These are phyloP conservation scores for Solanum sejunctum DNA, from an alignment of 257 asterid species.

Conservation along the genomic window DNA sequence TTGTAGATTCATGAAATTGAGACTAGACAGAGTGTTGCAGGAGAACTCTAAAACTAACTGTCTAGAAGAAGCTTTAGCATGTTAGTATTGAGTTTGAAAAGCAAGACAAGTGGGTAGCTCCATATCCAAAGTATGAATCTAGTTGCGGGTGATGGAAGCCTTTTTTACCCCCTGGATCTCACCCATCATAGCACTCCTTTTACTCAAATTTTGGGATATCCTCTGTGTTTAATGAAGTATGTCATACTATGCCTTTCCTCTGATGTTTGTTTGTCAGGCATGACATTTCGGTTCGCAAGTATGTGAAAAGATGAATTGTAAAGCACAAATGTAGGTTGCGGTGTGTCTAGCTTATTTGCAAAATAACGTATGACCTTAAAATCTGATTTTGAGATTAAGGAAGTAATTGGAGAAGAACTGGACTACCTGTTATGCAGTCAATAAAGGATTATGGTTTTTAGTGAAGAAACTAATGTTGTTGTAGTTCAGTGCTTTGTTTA, in stretches of 20 bases:
- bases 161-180: slow-evolving; percentile 40
- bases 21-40: slow-evolving; percentile 76
- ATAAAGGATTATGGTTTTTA: neutral
- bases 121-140: slow-evolving; percentile 64
- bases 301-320: neutral
- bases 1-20: slow-evolving; percentile 68
- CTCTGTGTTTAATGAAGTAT: slow-evolving; percentile 1
- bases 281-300: neutral
- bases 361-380: neutral
- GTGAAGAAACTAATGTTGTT: neutral
- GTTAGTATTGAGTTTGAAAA: slow-evolving; percentile 51
- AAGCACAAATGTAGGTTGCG: neutral
- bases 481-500: neutral
- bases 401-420: neutral
- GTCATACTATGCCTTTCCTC: neutral
- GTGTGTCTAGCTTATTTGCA: neutral
- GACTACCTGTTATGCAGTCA: neutral
- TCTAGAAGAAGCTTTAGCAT: slow-evolving; percentile 71
- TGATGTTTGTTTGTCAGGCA: slow-evolving; percentile 4
- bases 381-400: neutral
- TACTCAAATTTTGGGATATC: slow-evolving; percentile 3
- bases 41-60: slow-evolving; percentile 58
- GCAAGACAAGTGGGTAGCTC: slow-evolving; percentile 81
- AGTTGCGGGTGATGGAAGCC: slow-evolving; percentile 68
- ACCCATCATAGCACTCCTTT: slow-evolving; percentile 7